Evolutionary conservation across 805 yeast genomes (phyloP).

Genomic region (Osmozyma mogii): DNA sequence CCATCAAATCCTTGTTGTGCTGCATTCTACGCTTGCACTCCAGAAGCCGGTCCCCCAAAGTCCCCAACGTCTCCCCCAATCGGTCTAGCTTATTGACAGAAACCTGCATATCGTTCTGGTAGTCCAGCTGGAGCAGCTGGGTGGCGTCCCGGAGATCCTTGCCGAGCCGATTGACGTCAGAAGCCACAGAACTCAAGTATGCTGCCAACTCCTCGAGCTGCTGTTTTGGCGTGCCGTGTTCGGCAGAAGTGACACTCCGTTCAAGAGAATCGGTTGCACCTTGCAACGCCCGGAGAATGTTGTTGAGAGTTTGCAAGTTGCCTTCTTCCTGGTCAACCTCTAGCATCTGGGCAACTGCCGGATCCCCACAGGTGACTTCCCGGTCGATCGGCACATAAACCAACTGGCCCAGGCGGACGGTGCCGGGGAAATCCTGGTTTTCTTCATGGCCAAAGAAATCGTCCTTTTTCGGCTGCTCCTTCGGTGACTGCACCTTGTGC

Average conservation of each 20-base stretch:
- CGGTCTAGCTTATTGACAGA: constrained; percentile 22
- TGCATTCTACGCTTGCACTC: constrained; percentile 17
- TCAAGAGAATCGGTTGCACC: constrained; percentile 1
- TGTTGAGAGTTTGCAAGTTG: too few relatives aligned
- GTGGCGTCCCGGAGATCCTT: constrained; percentile 13
- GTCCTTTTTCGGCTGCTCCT: too few relatives aligned
- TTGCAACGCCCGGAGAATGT: neutral
- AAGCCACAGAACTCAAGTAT: constrained; percentile 14
- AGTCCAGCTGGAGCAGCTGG: constrained; percentile 12
- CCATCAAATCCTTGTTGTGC: constrained; percentile 18
- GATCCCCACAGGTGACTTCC: neutral
- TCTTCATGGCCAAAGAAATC: constrained; percentile 2
- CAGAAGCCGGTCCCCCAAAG: constrained; percentile 20
- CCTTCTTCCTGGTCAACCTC: neutral
- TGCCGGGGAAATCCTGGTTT: too few relatives aligned
- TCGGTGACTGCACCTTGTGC: too few relatives aligned
- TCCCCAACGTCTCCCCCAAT: constrained; percentile 17
- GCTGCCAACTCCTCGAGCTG: constrained; percentile 12
- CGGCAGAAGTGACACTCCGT: constrained; percentile 1
- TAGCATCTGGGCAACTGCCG: neutral
- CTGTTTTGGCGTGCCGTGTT: constrained; percentile 6
- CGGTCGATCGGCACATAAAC: neutral
- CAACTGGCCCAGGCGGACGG: constrained; percentile 1
- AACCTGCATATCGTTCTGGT: constrained; percentile 19
- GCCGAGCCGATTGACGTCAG: constrained; percentile 13